Evolutionary conservation across 2,329 filamentous ascomycete species (phyloP).

Genomic region (Microdochium nivale): DNA sequence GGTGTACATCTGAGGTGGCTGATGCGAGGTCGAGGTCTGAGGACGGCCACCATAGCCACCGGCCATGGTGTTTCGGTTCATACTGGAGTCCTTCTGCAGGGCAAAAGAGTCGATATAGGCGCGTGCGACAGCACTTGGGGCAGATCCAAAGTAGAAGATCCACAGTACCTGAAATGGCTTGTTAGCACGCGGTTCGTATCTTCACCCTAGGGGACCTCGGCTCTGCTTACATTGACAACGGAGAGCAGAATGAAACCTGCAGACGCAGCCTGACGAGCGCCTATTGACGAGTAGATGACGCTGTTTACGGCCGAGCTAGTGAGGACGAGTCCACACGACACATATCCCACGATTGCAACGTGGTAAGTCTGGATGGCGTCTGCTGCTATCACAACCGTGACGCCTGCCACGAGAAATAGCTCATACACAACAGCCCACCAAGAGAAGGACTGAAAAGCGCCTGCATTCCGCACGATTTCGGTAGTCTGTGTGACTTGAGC

Average conservation of each 20-base stretch:
- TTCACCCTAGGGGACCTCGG: no score
- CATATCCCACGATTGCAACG: slow-evolving; percentile 82
- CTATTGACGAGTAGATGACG: slow-evolving; percentile 68
- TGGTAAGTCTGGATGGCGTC: slow-evolving; percentile 83
- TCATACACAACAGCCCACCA: slow-evolving; percentile 91
- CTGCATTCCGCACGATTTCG: slow-evolving; percentile 31
- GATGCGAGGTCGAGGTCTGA: slow-evolving; percentile 70
- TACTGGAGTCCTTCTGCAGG: slow-evolving; percentile 74
- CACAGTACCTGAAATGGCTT: slow-evolving; percentile 65
- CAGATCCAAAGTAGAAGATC: slow-evolving; percentile 98
- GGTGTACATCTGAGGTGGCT: slow-evolving; percentile 84
- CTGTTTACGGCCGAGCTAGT: slow-evolving; percentile 80
- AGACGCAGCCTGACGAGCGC: slow-evolving; percentile 73
- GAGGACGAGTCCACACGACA: slow-evolving; percentile 74
- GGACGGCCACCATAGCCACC: slow-evolving; percentile 68
- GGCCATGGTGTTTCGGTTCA: slow-evolving; percentile 63
- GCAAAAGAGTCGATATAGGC: slow-evolving; percentile 95
- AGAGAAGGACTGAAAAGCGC: slow-evolving; percentile 76
- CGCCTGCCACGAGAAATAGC: slow-evolving; percentile 71
- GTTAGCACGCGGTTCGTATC: background rate
- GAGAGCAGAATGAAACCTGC: slow-evolving; percentile 91
- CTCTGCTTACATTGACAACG: slow-evolving; percentile 74
- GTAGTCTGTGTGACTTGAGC: slow-evolving; percentile 44
- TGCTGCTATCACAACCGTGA: slow-evolving; percentile 75
- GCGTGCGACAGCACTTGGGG: slow-evolving; percentile 75